Evolutionary conservation across 2,329 filamentous ascomycete species (phyloP), one percentile per base, ranked within the genome.

Genomic region (Fusarium sp.): DNA sequence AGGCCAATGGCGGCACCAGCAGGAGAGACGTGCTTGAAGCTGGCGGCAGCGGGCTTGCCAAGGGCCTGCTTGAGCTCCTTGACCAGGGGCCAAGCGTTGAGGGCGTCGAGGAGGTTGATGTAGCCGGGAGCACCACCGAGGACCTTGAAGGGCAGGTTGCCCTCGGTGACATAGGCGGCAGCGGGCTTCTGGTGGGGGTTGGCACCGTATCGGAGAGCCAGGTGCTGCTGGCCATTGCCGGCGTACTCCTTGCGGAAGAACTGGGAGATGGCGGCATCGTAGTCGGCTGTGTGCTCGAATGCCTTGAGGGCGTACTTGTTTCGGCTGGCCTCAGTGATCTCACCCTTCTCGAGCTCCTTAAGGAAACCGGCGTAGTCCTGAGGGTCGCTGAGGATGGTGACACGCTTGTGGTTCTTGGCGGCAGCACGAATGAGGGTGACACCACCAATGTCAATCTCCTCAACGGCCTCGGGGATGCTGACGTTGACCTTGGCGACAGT

Each of bases 101-200:
- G 90, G 59, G 94, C 94, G 84, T 99, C 96, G 57, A 99, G 90
- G 58, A 99, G 89, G 87, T 99, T 99, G 87, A 99, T 96, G 84
- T 98, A 99, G 62, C 96, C 96, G 9, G 96, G 96, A 10, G 95
- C 90, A 62, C 96, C 96, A 77, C 92, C 88, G 12, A 98, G 91
- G 31, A 97, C 94, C 87, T 96, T 98, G 90, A 98, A 98, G n/a
- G 96, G 96, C 62, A 99, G 87, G 75, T 91, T 87, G 71, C 89
- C 91, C 66, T 92, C 88, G 75, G 89, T 88, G 76, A 92, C 90
- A 82, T 91, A 98, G 61, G 96, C 95, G 22, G 95, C 91, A 35
- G 96, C 96, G 51, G 96, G 95, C 88, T 98, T 98, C 87, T 99
- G 96, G 86, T 99, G 96, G 35, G 96, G 96, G 87, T 99, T 99